Conservation (phyloP, 2,329 filamentous ascomycete genomes). For the Uncinocarpus reesii region DNA sequence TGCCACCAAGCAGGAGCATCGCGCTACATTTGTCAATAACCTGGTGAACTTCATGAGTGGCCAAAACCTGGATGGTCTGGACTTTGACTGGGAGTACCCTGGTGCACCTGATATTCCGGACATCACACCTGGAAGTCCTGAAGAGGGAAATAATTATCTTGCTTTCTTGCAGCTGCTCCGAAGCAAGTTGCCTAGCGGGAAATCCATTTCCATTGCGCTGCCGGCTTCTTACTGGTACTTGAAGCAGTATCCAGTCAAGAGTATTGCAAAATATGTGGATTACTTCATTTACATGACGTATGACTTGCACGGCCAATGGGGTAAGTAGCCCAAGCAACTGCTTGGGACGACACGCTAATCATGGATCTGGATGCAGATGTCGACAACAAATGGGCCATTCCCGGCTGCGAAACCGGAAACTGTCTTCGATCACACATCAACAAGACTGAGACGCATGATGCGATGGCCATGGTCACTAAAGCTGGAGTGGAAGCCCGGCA, state of each 20-base stretch:
- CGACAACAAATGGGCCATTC: not conserved
- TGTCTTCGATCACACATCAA: no score
- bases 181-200: no score
- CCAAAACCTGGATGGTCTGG: constrained; percentile 33
- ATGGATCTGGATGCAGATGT: constrained; percentile 17
- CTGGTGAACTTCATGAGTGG: constrained; percentile 33
- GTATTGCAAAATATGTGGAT: constrained; percentile 21
- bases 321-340: not conserved
- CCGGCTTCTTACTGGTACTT: constrained; percentile 26
- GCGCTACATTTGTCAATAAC: constrained; percentile 31
- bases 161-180: no score
- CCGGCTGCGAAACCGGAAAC: no score
- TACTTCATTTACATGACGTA: constrained; percentile 32
- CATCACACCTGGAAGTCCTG: constrained; percentile 19
- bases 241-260: constrained; percentile 19
- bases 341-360: not conserved
- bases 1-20: constrained; percentile 30
- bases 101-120: constrained; percentile 31
- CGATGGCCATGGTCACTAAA: no score
- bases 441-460: no score
- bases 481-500: no score
- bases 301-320: constrained; percentile 22
- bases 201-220: constrained; percentile 21
- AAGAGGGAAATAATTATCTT: constrained; percentile 28
- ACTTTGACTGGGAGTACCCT: constrained; percentile 33